Conservation (phyloP, 2,329 filamentous ascomycete species). For the Verticillium nonalfalfae region DNA sequence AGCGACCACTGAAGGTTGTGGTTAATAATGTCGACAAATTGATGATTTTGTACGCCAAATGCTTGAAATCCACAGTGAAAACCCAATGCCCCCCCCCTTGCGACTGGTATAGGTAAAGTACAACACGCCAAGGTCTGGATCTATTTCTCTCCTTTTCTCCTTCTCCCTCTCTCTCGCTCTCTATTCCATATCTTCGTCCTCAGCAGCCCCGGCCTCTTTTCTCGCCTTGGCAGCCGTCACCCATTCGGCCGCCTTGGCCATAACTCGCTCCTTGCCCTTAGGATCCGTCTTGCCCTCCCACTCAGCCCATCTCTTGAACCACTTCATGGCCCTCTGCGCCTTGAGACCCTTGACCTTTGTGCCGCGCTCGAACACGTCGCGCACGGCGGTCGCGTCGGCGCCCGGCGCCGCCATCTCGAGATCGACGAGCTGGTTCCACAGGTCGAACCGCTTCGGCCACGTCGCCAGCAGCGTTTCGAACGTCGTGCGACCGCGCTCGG, state of each 20-base stretch:
- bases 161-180: background rate
- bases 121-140: background rate
- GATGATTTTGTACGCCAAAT: background rate
- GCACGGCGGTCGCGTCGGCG: conserved; percentile 51
- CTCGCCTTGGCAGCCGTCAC: conserved; percentile 45
- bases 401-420: conserved; percentile 64
- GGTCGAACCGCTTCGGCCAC: conserved; percentile 82
- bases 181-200: conserved; percentile 13
- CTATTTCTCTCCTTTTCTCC: no score
- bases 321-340: conserved; percentile 72
- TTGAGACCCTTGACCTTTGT: conserved; percentile 65
- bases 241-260: conserved; percentile 66
- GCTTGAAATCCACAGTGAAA: background rate
- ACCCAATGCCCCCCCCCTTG: background rate
- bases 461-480: conserved; percentile 82
- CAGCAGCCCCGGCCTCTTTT: conserved; percentile 29
- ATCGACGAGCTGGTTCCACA: conserved; percentile 90
- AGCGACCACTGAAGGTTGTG: background rate
- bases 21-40: background rate
- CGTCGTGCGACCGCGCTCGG: conserved; percentile 88
- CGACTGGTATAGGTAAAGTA: background rate
- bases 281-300: conserved; percentile 61
- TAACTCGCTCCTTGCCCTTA: conserved; percentile 62
- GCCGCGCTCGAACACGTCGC: conserved; percentile 79
- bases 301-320: conserved; percentile 87